A percentile compares a stretch with the other conserved stretches of the same genome.
phyloP scores from a whole-genome alignment of 331 rosid species.

The Malus hybrid region DNA sequence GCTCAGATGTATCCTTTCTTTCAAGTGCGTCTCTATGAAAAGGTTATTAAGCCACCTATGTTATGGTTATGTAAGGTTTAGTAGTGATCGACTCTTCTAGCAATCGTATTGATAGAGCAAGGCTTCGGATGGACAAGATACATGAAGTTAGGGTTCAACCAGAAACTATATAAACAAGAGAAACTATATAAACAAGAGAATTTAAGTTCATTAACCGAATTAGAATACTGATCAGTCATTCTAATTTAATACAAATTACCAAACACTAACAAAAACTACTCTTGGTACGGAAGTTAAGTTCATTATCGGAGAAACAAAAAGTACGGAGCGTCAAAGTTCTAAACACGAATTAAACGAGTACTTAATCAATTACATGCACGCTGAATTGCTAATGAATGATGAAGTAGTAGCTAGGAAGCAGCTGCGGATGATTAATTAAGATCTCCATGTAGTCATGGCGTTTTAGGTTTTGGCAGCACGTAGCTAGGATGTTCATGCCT shows the following conservation, averaged over 20 bases:
- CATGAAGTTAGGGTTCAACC: too few relatives aligned
- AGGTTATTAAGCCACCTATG: too few relatives aligned
- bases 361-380: neutral
- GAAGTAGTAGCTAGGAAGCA: neutral
- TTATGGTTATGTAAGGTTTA: too few relatives aligned
- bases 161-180: too few relatives aligned
- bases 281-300: neutral
- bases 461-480: neutral
- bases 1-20: too few relatives aligned
- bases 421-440: neutral
- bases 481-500: slow-evolving; percentile 29
- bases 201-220: too few relatives aligned
- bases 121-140: too few relatives aligned
- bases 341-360: neutral
- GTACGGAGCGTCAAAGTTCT: neutral
- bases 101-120: too few relatives aligned
- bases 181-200: too few relatives aligned
- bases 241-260: neutral
- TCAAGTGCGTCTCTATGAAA: too few relatives aligned
- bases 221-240: neutral
- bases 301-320: neutral
- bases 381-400: neutral
- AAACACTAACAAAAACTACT: neutral
- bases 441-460: neutral
- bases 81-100: too few relatives aligned